Conservation (phyloP, 805 yeast genomes). For the Ogataea ramenticola region DNA sequence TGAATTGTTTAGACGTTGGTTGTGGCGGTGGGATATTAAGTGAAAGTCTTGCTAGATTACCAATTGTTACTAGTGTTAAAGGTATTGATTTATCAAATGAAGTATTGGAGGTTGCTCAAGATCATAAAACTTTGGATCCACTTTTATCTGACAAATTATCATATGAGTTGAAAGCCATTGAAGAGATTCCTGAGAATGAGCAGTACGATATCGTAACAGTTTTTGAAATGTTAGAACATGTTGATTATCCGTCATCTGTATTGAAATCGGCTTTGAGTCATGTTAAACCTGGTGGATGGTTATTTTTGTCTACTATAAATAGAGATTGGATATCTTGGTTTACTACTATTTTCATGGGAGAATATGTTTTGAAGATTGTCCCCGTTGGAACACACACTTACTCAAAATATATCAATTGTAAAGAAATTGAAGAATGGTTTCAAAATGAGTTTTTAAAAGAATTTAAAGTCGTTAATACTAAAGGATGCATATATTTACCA, state of each 20-base stretch:
- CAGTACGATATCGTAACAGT: conserved; percentile 74
- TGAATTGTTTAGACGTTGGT: conserved; percentile 77
- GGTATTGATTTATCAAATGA: conserved; percentile 87
- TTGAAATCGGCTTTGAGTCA: conserved; percentile 59
- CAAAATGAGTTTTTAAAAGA: conserved; percentile 13
- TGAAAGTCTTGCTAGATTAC: conserved; percentile 78
- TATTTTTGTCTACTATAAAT: conserved; percentile 87
- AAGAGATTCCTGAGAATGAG: conserved; percentile 38
- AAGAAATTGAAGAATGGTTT: conserved; percentile 66
- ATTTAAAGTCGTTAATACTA: conserved; percentile 55
- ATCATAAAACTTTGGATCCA: conserved; percentile 67
- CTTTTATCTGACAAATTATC: conserved; percentile 36
- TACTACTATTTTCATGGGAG: conserved; percentile 89
- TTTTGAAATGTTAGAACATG: conserved; percentile 95
- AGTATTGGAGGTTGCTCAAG: conserved; percentile 70
- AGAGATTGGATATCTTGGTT: conserved; percentile 83
- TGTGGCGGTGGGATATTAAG: conserved; percentile 97
- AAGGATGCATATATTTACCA: conserved; percentile 83
- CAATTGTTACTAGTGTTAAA: conserved; percentile 51
- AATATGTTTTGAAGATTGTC: conserved; percentile 68
- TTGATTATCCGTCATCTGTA: conserved; percentile 72
- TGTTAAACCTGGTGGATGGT: conserved; percentile 74
- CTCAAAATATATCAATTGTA: conserved; percentile 74
- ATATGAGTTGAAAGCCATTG: conserved; percentile 60
- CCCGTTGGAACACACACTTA: conserved; percentile 91